phyloP scores from a whole-genome alignment of 2,329 filamentous ascomycete genomes.

The Aspergillus ochraceoroseus region DNA sequence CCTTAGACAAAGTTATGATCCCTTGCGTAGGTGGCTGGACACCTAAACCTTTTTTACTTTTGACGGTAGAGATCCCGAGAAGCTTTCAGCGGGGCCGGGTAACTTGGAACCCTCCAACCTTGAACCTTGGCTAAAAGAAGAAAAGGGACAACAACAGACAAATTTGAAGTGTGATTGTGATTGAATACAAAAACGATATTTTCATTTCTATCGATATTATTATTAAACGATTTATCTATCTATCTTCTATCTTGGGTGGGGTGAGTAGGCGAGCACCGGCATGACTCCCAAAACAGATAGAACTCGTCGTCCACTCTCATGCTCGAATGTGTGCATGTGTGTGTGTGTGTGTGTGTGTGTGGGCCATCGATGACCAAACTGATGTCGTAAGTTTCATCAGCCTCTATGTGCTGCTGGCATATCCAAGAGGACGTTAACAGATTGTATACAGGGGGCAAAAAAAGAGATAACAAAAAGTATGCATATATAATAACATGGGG shows the following conservation, averaged over 20 bases:
- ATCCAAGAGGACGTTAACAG: constrained; percentile 17
- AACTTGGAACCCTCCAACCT: too few species aligned
- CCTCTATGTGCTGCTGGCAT: constrained; percentile 9
- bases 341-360: too few species aligned
- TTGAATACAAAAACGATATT: neutral
- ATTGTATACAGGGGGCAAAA: constrained; percentile 11
- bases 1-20: too few species aligned
- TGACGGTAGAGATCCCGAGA: too few species aligned
- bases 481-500: neutral
- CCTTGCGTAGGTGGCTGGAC: too few species aligned
- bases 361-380: constrained; percentile 16
- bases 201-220: constrained; percentile 16
- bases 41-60: too few species aligned
- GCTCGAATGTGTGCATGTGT: constrained; percentile 12
- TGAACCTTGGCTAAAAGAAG: too few species aligned
- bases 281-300: too few species aligned
- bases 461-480: neutral
- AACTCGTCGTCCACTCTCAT: constrained; percentile 2
- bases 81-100: too few species aligned
- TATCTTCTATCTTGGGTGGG: constrained; percentile 19
- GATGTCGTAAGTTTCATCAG: constrained; percentile 21
- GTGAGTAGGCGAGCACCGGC: too few species aligned
- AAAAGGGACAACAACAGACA: too few species aligned
- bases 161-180: neutral
- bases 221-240: constrained; percentile 18